A percentile compares a stretch with the other conserved stretches of the same genome.
Conservation (phyloP, 1,284 basidiomycete species). For the Boletus semigastroideus region DNA sequence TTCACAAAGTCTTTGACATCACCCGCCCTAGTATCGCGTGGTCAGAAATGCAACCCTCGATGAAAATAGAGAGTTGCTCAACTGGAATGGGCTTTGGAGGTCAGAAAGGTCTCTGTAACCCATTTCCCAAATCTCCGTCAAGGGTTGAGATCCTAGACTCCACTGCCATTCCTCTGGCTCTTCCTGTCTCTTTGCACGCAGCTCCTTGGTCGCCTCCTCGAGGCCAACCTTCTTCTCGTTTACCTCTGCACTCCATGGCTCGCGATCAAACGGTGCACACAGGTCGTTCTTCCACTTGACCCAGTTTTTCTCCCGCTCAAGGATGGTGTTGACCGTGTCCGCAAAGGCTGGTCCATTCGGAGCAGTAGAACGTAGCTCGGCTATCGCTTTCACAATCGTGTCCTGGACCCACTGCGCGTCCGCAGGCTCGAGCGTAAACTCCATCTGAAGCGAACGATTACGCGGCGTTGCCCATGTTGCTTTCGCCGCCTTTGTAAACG, state of each 20-base stretch:
- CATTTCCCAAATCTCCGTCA: slow-evolving; percentile 80
- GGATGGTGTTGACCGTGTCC: slow-evolving; percentile 65
- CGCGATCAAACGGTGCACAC: slow-evolving; percentile 74
- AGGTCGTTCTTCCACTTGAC: slow-evolving; percentile 81
- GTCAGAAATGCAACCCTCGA: slow-evolving; percentile 2
- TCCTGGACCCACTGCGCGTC: slow-evolving; percentile 77
- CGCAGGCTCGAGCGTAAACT: slow-evolving; percentile 66
- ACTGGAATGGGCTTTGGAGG: slow-evolving; percentile 67
- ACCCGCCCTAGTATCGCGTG: slow-evolving; percentile 48
- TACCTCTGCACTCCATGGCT: slow-evolving; percentile 53
- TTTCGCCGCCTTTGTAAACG: slow-evolving; percentile 72
- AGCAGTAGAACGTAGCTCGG: slow-evolving; percentile 71
- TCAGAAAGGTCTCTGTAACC: slow-evolving; percentile 65
- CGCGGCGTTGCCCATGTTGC: slow-evolving; percentile 56
- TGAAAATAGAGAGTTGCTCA: slow-evolving; percentile 28
- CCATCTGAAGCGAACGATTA: slow-evolving; percentile 76
- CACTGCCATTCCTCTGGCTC: slow-evolving; percentile 59
- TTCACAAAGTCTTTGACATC: slow-evolving; percentile 71
- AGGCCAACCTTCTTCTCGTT: slow-evolving; percentile 51
- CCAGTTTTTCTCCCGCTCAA: slow-evolving; percentile 85
- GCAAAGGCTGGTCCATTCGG: slow-evolving; percentile 74
- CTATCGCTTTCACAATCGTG: slow-evolving; percentile 58
- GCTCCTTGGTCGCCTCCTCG: slow-evolving; percentile 57
- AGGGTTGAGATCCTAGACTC: slow-evolving; percentile 58
- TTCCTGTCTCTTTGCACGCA: slow-evolving; percentile 52